These are phyloP conservation scores for Fusarium udum DNA, from an alignment of 2,329 filamentous ascomycete species.

Conservation along the genomic window DNA sequence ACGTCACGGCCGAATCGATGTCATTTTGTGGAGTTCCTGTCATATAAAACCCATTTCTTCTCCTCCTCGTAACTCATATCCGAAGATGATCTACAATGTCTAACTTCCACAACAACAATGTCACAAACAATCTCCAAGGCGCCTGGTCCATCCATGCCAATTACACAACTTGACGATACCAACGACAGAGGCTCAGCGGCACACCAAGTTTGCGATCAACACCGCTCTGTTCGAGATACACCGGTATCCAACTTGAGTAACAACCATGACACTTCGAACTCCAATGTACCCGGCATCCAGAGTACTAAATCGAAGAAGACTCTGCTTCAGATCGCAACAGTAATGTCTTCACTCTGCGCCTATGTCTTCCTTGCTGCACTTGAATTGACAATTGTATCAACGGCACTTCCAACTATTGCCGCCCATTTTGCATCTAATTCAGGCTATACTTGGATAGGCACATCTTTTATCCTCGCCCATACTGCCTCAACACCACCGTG, in stretches of 20 bases:
- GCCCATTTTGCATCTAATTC: slow-evolving; percentile 67
- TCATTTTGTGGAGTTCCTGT: not conserved
- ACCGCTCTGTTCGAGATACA: not conserved
- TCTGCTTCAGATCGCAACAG: slow-evolving; percentile 34
- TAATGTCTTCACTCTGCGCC: slow-evolving; percentile 53
- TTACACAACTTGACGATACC: not conserved
- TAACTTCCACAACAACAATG: not conserved
- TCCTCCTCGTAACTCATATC: not conserved
- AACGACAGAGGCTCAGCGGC: not conserved
- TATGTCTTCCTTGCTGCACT: slow-evolving; percentile 57
- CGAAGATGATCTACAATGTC: too few species aligned
- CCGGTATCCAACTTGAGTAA: not conserved
- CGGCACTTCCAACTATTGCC: slow-evolving; percentile 69
- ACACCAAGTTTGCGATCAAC: not conserved
- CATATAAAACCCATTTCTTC: not conserved
- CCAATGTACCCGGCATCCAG: not conserved
- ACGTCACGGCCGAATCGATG: not conserved
- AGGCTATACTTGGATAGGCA: slow-evolving; percentile 82
- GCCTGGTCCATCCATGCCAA: not conserved
- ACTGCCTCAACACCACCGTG: slow-evolving; percentile 75
- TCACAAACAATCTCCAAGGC: slow-evolving; percentile 12
- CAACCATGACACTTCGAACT: not conserved
- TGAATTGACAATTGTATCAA: slow-evolving; percentile 68
- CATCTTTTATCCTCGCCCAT: slow-evolving; percentile 75
- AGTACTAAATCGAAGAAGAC: slow-evolving; percentile 17